These are phyloP conservation scores for Leccinum angustisporum DNA, from an alignment of 1,284 basidiomycete genomes.

Conservation along the genomic window DNA sequence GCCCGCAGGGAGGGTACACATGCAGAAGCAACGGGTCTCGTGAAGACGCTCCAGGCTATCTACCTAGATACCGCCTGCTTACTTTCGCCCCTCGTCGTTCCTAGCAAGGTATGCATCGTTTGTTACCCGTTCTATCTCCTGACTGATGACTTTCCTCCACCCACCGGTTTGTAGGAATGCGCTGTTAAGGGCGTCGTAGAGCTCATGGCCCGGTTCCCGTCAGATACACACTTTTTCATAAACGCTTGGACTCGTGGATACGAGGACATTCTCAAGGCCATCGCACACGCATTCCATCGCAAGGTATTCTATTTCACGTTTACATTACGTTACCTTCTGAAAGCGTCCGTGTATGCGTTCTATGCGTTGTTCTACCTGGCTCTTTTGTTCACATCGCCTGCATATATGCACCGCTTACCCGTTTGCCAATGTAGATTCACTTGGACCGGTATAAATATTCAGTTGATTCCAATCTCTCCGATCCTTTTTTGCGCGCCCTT, in stretches of 20 bases:
- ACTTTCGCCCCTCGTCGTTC: slow-evolving; percentile 60
- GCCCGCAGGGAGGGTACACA: slow-evolving; percentile 30
- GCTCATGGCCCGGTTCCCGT: slow-evolving; percentile 68
- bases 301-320: slow-evolving; percentile 43
- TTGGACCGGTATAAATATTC: slow-evolving; percentile 83
- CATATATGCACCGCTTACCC: slow-evolving; percentile 18
- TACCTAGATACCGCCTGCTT: slow-evolving; percentile 84
- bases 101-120: slow-evolving; percentile 59
- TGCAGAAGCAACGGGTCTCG: slow-evolving; percentile 18
- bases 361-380: background rate
- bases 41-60: slow-evolving; percentile 69
- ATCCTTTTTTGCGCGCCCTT: slow-evolving; percentile 65
- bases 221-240: slow-evolving; percentile 77
- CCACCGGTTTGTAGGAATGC: slow-evolving; percentile 45
- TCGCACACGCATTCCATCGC: slow-evolving; percentile 62
- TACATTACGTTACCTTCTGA: background rate
- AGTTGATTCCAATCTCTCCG: slow-evolving; percentile 60
- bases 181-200: slow-evolving; percentile 68
- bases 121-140: background rate
- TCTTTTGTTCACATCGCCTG: background rate
- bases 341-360: background rate
- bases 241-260: slow-evolving; percentile 95
- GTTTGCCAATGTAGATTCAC: slow-evolving; percentile 64
- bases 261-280: slow-evolving; percentile 78
- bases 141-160: background rate